Percentiles rank a stretch among this genome's conserved stretches.
These are phyloP conservation scores for Quercus lobata DNA, from an alignment of 331 rosid genomes.

Conservation along the genomic window DNA sequence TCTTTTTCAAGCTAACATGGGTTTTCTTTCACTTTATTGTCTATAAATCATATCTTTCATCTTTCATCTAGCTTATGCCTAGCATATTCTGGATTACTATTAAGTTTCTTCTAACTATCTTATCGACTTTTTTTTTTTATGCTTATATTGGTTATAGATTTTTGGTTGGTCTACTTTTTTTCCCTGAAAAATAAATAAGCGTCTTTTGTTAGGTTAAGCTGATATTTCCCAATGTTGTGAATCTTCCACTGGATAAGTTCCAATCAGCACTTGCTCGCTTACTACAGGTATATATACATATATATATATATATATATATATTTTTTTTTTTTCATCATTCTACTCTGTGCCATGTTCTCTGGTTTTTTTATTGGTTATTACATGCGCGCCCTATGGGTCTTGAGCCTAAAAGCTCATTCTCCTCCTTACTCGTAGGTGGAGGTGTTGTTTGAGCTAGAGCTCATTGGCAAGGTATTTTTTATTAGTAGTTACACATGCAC, in stretches of 20 bases:
- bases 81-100: not conserved
- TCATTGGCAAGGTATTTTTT: no score
- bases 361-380: no score
- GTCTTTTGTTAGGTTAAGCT: conserved; percentile 53
- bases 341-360: conserved; percentile 1
- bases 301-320: conserved; percentile 19
- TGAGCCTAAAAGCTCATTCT: no score
- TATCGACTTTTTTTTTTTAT: not conserved
- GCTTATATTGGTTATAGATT: not conserved
- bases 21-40: not conserved
- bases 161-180: conserved; percentile 12
- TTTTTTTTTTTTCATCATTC: not conserved
- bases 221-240: conserved; percentile 63
- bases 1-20: not conserved
- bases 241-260: conserved; percentile 76
- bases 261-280: conserved; percentile 72
- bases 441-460: no score
- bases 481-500: no score
- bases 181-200: conserved; percentile 16
- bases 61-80: not conserved
- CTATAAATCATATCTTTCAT: not conserved
- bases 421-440: no score
- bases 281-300: conserved; percentile 63
- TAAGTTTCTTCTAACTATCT: not conserved
- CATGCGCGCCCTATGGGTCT: no score